A percentile compares a stretch with the other conserved stretches of the same genome.
Conservation (phyloP, 129 eudicot genomes). For the Heracleum sosnowskyi region DNA sequence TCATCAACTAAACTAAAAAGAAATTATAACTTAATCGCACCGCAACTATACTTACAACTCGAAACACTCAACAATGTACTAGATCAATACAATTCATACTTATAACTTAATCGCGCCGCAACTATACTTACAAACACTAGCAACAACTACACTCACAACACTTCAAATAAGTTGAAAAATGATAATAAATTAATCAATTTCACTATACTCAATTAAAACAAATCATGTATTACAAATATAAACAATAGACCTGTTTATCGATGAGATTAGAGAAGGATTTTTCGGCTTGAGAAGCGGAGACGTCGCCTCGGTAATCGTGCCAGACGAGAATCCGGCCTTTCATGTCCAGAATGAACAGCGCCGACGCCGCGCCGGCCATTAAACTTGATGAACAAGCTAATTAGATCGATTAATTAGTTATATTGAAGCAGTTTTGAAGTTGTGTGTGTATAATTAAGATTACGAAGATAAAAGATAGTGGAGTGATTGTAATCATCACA, state of each 20-base stretch:
- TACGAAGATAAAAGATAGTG: too few relatives aligned
- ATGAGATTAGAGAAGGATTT: slow-evolving; percentile 70
- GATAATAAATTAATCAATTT: neutral
- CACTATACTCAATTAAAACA: too few relatives aligned
- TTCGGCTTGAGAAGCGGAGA: slow-evolving; percentile 74
- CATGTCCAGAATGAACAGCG: slow-evolving; percentile 92
- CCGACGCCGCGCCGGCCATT: slow-evolving; percentile 98
- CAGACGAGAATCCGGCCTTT: slow-evolving; percentile 88
- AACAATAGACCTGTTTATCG: slow-evolving; percentile 51
- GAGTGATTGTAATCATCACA: too few relatives aligned
- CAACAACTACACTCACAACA: too few relatives aligned
- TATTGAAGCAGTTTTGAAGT: too few relatives aligned
- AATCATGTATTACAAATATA: neutral
- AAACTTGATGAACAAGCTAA: neutral
- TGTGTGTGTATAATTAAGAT: too few relatives aligned
- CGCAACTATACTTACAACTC: neutral
- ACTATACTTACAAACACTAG: too few relatives aligned
- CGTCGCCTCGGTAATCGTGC: slow-evolving; percentile 96
- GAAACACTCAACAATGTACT: neutral
- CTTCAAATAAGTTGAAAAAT: too few relatives aligned
- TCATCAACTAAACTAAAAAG: neutral
- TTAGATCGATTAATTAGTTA: neutral
- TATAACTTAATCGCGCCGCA: neutral
- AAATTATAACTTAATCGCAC: too few relatives aligned
- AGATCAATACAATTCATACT: neutral